Conservation (phyloP, 345 rosid genomes). For the Toxicodendron radicans region DNA sequence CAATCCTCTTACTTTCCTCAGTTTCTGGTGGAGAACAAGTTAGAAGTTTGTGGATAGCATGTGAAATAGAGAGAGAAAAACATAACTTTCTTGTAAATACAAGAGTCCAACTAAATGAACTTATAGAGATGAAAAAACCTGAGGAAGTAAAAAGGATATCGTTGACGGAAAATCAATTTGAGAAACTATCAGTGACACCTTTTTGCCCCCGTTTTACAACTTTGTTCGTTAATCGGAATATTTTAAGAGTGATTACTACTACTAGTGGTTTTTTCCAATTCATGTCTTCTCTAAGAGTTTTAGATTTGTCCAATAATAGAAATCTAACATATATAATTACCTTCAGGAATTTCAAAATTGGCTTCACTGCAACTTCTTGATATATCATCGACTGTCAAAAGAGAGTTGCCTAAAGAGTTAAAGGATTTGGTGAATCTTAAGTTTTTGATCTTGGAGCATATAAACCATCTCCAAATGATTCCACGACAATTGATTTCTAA, state of each 20-base stretch:
- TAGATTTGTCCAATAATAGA: background rate
- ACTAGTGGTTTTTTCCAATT: background rate
- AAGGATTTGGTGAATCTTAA: background rate
- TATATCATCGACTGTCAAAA: background rate
- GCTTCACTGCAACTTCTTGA: background rate
- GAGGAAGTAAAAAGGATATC: conserved; percentile 10
- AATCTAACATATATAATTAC: background rate
- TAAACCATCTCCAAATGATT: background rate
- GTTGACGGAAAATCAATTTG: background rate
- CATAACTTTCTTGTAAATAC: background rate
- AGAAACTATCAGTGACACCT: background rate
- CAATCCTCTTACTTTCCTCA: too few relatives aligned
- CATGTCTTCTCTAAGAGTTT: background rate
- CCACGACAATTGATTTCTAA: background rate
- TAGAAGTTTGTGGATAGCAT: conserved; percentile 22
- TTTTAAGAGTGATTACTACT: background rate
- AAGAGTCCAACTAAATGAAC: background rate
- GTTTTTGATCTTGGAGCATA: background rate
- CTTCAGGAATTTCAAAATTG: conserved; percentile 2
- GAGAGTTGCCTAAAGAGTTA: background rate
- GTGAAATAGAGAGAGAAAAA: background rate
- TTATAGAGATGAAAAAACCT: background rate
- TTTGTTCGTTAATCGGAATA: background rate
- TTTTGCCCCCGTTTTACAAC: background rate
- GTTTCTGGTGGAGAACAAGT: too few relatives aligned